Conservation (phyloP, 2,329 filamentous ascomycete species). For the Trichoderma koningii region DNA sequence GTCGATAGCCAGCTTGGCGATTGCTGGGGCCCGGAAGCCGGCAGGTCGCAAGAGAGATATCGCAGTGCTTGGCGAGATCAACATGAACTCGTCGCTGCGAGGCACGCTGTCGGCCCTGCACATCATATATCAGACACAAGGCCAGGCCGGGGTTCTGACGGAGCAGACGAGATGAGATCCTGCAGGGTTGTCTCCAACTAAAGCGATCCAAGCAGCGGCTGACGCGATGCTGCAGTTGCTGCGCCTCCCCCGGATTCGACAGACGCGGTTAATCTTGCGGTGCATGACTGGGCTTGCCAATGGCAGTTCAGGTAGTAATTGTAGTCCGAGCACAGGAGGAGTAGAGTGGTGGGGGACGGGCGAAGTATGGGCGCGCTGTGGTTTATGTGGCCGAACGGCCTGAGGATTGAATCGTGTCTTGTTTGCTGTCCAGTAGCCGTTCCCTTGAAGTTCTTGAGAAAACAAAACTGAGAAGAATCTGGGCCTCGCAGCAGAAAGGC, state of each 20-base stretch:
- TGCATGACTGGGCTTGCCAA: conserved; percentile 2
- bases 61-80: background rate
- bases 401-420: too few relatives aligned
- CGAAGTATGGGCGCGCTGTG: too few relatives aligned
- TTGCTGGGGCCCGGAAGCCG: conserved; percentile 1
- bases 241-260: conserved; percentile 23
- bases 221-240: conserved; percentile 12
- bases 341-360: background rate
- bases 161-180: background rate
- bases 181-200: conserved; percentile 4
- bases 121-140: background rate
- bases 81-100: background rate
- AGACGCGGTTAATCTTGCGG: background rate
- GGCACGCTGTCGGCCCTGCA: background rate
- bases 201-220: background rate
- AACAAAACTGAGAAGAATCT: background rate
- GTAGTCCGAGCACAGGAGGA: background rate
- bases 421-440: too few relatives aligned
- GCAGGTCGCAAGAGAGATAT: background rate
- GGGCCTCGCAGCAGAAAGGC: too few relatives aligned
- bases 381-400: too few relatives aligned
- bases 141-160: conserved; percentile 5
- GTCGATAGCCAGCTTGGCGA: conserved; percentile 2
- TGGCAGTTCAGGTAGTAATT: background rate
- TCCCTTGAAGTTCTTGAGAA: too few relatives aligned